Evolutionary conservation across 164 flowering plant genomes (phyloP), one percentile per base, ranked within the genome.

Genomic region (Amborella trichopoda): DNA sequence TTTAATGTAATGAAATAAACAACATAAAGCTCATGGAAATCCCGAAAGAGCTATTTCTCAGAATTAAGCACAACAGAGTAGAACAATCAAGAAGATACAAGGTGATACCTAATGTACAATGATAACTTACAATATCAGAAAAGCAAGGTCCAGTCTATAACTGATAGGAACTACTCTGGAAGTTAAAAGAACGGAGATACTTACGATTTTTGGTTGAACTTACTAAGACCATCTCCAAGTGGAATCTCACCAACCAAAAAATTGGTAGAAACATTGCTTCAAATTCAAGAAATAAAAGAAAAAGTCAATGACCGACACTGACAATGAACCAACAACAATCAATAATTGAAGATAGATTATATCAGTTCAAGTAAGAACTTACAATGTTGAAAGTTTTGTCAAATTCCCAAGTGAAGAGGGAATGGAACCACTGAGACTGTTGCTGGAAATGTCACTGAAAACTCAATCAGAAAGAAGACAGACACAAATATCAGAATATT

Each of bases 381-480:
- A 91, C 99, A 87, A 71, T 26, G 44, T 56, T 32, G 44, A 40
- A 20, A 91, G 94, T 62, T 75, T 82, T 55, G 49, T 44, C 61
- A 91, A 68, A 44, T 74, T 75, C 55, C 83, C 84, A 49, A 91
- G 76, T 43, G 88, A 82, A 24, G 75, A 30, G 55, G 99, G 99
- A 48, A 91, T 77, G 33, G 55, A 60, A 57, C 96, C 99, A 63
- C 86, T 65, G 13, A 91, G 76, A 56, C 78, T 70, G 63, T 91
- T 91, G 74, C 99, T 75, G 34, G 99, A 91, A 39, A 91, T 57
- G 66, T 91, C 95, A 61, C 99, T 91, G 64, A 36, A 52, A 52
- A n/a, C n/a, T n/a, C n/a, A n/a, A n/a, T n/a, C n/a, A n/a, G n/a
- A n/a, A n/a, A n/a, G n/a, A n/a, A n/a, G n/a, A n/a, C n/a, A n/a